phyloP scores from a whole-genome alignment of 805 yeast genomes.

The Starmera caribaea region DNA sequence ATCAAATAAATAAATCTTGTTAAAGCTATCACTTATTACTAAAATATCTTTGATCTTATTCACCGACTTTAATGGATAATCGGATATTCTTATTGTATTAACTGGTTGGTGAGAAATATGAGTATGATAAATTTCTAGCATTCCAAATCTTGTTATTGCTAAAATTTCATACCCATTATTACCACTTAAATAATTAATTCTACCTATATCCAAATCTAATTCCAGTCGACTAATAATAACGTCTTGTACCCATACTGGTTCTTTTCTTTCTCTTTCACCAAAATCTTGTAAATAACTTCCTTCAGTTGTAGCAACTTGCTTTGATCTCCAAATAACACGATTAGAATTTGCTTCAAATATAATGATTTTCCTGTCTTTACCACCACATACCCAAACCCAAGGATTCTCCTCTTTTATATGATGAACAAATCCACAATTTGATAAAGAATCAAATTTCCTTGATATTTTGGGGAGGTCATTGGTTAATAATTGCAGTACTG shows the following conservation, averaged over 20 bases:
- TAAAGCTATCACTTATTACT: conserved; percentile 14
- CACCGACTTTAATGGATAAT: conserved; percentile 12
- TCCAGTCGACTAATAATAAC: conserved; percentile 3
- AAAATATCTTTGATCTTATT: neutral
- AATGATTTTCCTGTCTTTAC: conserved; percentile 15
- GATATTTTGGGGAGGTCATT: too few species aligned
- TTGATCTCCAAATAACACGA: conserved; percentile 15
- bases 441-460: too few species aligned
- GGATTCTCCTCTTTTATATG: neutral
- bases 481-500: too few species aligned
- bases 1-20: conserved; percentile 10
- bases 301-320: neutral
- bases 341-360: conserved; percentile 12
- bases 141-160: conserved; percentile 17
- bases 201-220: neutral
- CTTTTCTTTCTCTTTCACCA: conserved; percentile 2
- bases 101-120: conserved; percentile 11
- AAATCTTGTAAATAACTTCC: neutral
- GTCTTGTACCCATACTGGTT: conserved; percentile 16
- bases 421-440: too few species aligned
- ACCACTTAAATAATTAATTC: neutral
- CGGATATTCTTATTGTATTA: conserved; percentile 13
- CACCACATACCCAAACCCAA: conserved; percentile 10
- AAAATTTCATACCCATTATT: conserved; percentile 6
- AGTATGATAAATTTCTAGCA: conserved; percentile 11